Percentiles rank a stretch among this genome's conserved stretches.
Conservation (phyloP, 306 rosid genomes). For the Benincasa hispida region DNA sequence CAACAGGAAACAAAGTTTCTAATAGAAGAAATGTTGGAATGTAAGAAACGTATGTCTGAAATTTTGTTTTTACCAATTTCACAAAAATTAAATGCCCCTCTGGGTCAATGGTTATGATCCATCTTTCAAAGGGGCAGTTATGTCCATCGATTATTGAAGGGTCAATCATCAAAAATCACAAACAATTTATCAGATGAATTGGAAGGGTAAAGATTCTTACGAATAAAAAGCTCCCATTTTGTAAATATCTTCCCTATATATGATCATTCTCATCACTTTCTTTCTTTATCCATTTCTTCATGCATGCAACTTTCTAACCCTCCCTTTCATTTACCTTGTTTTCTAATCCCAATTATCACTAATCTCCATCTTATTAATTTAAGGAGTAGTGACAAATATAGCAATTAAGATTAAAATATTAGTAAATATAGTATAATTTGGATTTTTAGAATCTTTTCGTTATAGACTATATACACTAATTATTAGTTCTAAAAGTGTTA, state of each 20-base stretch:
- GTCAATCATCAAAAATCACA: not conserved
- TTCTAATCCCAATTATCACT: not conserved
- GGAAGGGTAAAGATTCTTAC: not conserved
- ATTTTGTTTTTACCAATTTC: not conserved
- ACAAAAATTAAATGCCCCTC: not conserved
- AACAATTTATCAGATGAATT: not conserved
- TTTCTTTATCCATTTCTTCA: slow-evolving; percentile 2
- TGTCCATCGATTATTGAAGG: not conserved
- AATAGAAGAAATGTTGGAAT: not conserved
- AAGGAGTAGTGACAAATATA: too few species aligned
- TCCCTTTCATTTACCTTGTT: not conserved
- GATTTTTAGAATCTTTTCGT: too few species aligned
- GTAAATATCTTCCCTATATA: not conserved
- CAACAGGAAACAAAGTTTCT: not conserved
- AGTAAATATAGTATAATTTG: too few species aligned
- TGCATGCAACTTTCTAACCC: not conserved
- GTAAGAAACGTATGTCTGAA: not conserved
- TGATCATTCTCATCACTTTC: slow-evolving; percentile 4
- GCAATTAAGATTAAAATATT: too few species aligned
- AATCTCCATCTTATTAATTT: not conserved
- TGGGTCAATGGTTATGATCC: not conserved
- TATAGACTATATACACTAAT: too few species aligned
- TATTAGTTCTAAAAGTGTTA: too few species aligned
- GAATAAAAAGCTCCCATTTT: not conserved
- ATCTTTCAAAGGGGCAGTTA: not conserved